Percentiles rank a stretch among this genome's conserved stretches.
phyloP scores from a whole-genome alignment of 164 flowering plant species.

The Sextonia rubra region DNA sequence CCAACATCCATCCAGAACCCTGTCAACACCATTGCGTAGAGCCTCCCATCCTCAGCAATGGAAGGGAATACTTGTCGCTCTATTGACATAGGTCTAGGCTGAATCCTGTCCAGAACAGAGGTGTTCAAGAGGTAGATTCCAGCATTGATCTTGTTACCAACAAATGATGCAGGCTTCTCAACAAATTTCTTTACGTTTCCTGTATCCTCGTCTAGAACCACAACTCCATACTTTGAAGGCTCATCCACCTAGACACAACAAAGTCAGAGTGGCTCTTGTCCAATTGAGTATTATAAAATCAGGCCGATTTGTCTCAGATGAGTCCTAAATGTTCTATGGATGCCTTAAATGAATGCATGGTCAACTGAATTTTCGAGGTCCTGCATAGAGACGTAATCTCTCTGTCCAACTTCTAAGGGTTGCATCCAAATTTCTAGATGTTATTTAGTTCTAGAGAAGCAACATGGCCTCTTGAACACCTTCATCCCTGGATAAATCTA shows the following conservation, averaged over 20 bases:
- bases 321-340: no score
- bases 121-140: constrained; percentile 24
- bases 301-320: no score
- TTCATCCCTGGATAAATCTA: no score
- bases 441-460: no score
- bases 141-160: constrained; percentile 28
- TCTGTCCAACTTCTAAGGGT: no score
- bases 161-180: constrained; percentile 21
- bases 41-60: constrained; percentile 16
- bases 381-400: no score
- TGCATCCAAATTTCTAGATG: no score
- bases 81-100: constrained; percentile 18
- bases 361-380: no score
- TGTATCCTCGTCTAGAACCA: constrained; percentile 21
- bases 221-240: constrained; percentile 27
- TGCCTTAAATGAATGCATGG: no score
- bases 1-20: constrained; percentile 31
- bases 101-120: constrained; percentile 16
- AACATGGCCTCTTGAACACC: no score
- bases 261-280: no score
- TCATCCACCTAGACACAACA: constrained; percentile 19
- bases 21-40: constrained; percentile 20
- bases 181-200: constrained; percentile 19
- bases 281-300: no score
- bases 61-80: constrained; percentile 21